Evolutionary conservation across 1,284 basidiomycete genomes (phyloP).

Genomic region (Cutaneotrichosporon sp.): DNA sequence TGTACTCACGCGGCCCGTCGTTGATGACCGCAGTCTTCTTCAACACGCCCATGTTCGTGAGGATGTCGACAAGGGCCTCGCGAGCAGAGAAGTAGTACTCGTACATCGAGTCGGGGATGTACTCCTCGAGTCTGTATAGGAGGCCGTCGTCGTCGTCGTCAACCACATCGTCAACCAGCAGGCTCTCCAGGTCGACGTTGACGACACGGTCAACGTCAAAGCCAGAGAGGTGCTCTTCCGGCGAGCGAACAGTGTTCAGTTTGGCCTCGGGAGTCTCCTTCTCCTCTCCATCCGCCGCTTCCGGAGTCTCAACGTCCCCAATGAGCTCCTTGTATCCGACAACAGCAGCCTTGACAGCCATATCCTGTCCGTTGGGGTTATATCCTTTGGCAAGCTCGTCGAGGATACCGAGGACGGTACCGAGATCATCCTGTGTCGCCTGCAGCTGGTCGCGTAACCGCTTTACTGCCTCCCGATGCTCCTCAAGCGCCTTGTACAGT

Average conservation of each 20-base stretch:
- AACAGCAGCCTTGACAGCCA: constrained; percentile 96
- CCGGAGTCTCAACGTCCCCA: constrained; percentile 46
- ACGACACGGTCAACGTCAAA: constrained; percentile 19
- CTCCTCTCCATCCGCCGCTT: constrained; percentile 32
- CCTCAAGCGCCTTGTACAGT: constrained; percentile 71
- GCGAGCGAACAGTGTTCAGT: constrained; percentile 20
- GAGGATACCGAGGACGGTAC: constrained; percentile 62
- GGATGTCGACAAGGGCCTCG: constrained; percentile 63
- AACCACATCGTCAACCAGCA: constrained; percentile 17
- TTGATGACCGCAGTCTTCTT: constrained; percentile 23
- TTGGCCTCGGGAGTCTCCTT: constrained; percentile 27
- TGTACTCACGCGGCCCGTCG: constrained; percentile 44
- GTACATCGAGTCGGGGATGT: constrained; percentile 78
- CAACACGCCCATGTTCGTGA: constrained; percentile 17
- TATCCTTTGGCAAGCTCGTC: constrained; percentile 77
- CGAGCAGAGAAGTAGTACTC: constrained; percentile 74
- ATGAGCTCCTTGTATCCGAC: constrained; percentile 86
- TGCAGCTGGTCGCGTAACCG: constrained; percentile 71
- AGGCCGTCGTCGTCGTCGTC: constrained; percentile 29
- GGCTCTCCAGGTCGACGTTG: constrained; percentile 20
- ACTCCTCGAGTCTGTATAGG: constrained; percentile 73
- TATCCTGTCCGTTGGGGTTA: constrained; percentile 95
- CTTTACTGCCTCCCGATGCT: constrained; percentile 72
- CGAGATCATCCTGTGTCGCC: constrained; percentile 18
- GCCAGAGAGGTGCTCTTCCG: constrained; percentile 21